phyloP scores from a whole-genome alignment of 2,329 filamentous ascomycete genomes.

The Geosmithia putterillii region DNA sequence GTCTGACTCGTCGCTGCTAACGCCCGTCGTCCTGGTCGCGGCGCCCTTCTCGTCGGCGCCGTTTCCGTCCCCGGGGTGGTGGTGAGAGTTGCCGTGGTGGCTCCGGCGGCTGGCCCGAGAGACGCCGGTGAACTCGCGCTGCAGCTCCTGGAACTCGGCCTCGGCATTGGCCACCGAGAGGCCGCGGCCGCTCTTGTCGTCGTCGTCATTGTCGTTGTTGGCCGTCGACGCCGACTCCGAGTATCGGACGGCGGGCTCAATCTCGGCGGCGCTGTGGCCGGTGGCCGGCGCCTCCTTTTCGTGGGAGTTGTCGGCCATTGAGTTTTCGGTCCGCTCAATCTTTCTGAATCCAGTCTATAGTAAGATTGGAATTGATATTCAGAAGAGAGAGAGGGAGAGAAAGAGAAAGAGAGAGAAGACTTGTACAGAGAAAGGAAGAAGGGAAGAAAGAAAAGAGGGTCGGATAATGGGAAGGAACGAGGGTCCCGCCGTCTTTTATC shows the following conservation, averaged over 20 bases:
- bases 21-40: constrained; percentile 9
- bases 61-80: constrained; percentile 3
- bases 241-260: constrained; percentile 10
- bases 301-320: not conserved
- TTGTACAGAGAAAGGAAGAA: not conserved
- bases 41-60: constrained; percentile 4
- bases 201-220: constrained; percentile 6
- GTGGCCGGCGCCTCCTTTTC: constrained; percentile 14
- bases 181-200: constrained; percentile 7
- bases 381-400: not conserved
- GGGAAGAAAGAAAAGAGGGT: not conserved
- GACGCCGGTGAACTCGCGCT: constrained; percentile 44
- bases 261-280: constrained; percentile 12
- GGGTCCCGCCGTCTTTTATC: not conserved
- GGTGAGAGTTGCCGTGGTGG: constrained; percentile 2
- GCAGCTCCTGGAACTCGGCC: constrained; percentile 58
- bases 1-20: constrained; percentile 20
- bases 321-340: not conserved
- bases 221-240: constrained; percentile 13
- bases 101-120: constrained; percentile 34
- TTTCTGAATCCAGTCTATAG: not conserved
- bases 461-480: not conserved
- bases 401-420: not conserved
- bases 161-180: constrained; percentile 56
- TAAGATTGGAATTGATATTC: too few species aligned